A percentile compares a stretch with the other conserved stretches of the same genome.
phyloP scores from a whole-genome alignment of 352 stramenopile species.

The Phytophthora megakarya region DNA sequence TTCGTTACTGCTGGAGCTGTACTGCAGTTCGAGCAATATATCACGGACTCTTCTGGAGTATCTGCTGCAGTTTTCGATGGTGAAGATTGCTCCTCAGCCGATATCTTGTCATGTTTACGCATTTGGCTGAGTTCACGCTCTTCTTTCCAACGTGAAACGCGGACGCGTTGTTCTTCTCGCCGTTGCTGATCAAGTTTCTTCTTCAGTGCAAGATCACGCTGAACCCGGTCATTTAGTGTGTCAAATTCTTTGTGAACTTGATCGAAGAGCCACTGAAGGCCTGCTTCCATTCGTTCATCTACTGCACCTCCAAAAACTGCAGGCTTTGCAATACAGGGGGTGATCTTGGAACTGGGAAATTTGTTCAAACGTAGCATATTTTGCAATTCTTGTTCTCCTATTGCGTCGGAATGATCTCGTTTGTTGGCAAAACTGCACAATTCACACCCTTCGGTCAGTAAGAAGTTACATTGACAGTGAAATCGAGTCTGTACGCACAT shows the following conservation, averaged over 20 bases:
- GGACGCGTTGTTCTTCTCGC: slow-evolving; percentile 60
- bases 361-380: slow-evolving; percentile 44
- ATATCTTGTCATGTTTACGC: slow-evolving; percentile 54
- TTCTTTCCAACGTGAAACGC: slow-evolving; percentile 73
- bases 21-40: slow-evolving; percentile 72
- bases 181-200: slow-evolving; percentile 64
- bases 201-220: slow-evolving; percentile 53
- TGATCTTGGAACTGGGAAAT: slow-evolving; percentile 47
- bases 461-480: background rate
- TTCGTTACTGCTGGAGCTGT: slow-evolving; percentile 66
- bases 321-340: slow-evolving; percentile 69
- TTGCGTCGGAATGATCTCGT: slow-evolving; percentile 46
- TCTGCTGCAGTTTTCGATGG: slow-evolving; percentile 6
- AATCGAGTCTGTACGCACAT: slow-evolving; percentile 44
- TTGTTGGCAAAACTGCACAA: slow-evolving; percentile 80
- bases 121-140: slow-evolving; percentile 73
- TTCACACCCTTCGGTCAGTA: background rate
- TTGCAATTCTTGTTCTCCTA: slow-evolving; percentile 47
- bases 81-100: slow-evolving; percentile 9
- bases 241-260: slow-evolving; percentile 64
- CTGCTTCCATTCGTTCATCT: slow-evolving; percentile 67
- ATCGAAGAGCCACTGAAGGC: slow-evolving; percentile 74
- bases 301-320: slow-evolving; percentile 50
- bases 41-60: slow-evolving; percentile 45
- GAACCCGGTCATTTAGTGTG: slow-evolving; percentile 50